Percentiles rank a stretch among this genome's conserved stretches.
These are phyloP conservation scores for Tricholoma flavovirens DNA, from an alignment of 768 basidiomycete genomes.

Conservation along the genomic window DNA sequence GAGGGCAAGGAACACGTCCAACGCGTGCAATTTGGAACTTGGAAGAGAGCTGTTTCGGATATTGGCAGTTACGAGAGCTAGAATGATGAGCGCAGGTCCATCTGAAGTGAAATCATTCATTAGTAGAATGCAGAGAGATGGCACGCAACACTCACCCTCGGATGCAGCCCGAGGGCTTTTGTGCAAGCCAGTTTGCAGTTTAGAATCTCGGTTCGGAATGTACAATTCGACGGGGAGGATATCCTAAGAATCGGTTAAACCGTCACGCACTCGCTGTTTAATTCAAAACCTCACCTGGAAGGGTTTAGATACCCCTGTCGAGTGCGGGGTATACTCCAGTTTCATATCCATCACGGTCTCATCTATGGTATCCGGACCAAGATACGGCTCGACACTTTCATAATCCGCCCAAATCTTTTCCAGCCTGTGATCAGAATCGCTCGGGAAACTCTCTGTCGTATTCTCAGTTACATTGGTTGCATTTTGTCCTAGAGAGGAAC, in stretches of 20 bases:
- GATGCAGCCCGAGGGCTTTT: slow-evolving; percentile 45
- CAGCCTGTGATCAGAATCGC: slow-evolving; percentile 80
- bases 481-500: slow-evolving; percentile 21
- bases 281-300: slow-evolving; percentile 46
- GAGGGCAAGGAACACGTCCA: slow-evolving; percentile 84
- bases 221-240: slow-evolving; percentile 72
- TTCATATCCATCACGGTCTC: slow-evolving; percentile 48
- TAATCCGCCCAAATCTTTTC: slow-evolving; percentile 87
- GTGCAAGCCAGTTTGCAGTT: slow-evolving; percentile 22
- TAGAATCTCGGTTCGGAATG: slow-evolving; percentile 68
- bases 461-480: slow-evolving; percentile 18
- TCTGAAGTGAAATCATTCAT: slow-evolving; percentile 41
- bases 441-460: slow-evolving; percentile 46
- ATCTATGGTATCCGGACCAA: slow-evolving; percentile 42
- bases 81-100: slow-evolving; percentile 83
- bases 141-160: slow-evolving; percentile 44
- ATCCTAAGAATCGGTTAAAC: slow-evolving; percentile 38
- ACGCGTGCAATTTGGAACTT: slow-evolving; percentile 75
- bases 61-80: slow-evolving; percentile 83
- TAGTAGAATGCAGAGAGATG: background rate
- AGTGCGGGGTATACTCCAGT: slow-evolving; percentile 45
- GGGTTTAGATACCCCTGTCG: slow-evolving; percentile 37
- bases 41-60: slow-evolving; percentile 84
- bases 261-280: background rate
- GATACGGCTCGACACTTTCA: slow-evolving; percentile 70